Evolutionary conservation across 1,284 basidiomycete species (phyloP).

Genomic region (Lentinula novae-zelandiae): DNA sequence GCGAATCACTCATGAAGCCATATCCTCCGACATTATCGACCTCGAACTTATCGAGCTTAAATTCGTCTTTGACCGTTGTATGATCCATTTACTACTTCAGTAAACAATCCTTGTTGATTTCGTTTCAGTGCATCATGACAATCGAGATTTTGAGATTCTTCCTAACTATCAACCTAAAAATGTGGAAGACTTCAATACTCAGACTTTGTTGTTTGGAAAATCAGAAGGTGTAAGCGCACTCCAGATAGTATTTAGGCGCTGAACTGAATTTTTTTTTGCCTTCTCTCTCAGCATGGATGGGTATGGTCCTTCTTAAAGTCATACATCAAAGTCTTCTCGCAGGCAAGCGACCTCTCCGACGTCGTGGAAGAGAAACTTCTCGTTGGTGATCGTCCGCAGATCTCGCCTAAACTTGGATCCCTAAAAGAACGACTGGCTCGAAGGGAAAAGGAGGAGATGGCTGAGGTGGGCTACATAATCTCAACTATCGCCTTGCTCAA

Average conservation of each 20-base stretch:
- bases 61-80: conserved; percentile 77
- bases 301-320: conserved; percentile 64
- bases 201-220: conserved; percentile 63
- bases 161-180: conserved; percentile 69
- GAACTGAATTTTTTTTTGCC: neutral
- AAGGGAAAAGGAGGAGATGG: conserved; percentile 47
- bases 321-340: conserved; percentile 72
- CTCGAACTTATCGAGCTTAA: conserved; percentile 81
- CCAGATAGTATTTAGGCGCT: neutral
- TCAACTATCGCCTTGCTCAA: neutral
- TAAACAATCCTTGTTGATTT: too few species aligned
- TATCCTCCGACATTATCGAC: conserved; percentile 65
- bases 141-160: conserved; percentile 78
- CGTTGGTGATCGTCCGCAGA: conserved; percentile 74
- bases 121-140: conserved; percentile 56
- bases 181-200: conserved; percentile 50
- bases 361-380: conserved; percentile 73
- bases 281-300: conserved; percentile 56
- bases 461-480: conserved; percentile 39
- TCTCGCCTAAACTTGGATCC: conserved; percentile 46
- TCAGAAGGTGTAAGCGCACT: conserved; percentile 49
- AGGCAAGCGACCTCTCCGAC: conserved; percentile 74
- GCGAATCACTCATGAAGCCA: conserved; percentile 70
- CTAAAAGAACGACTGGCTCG: conserved; percentile 53
- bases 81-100: neutral